phyloP scores from a whole-genome alignment of 768 basidiomycete genomes.

The Cantharellus cinnabarinus region DNA sequence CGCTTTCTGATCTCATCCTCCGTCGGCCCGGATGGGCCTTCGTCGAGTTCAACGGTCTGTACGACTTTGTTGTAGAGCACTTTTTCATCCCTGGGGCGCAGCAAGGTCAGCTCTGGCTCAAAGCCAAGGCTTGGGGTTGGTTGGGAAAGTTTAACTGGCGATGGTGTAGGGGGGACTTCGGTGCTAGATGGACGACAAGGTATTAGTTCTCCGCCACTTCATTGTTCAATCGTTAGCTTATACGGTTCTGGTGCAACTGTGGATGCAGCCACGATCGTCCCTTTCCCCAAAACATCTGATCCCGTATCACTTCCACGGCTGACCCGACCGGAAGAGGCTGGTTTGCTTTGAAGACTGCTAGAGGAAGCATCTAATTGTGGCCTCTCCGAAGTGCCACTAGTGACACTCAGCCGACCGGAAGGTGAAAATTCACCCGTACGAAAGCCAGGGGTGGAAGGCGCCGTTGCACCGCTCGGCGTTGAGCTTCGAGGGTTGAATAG shows the following conservation, averaged over 20 bases:
- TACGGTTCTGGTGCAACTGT: background rate
- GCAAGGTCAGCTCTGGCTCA: background rate
- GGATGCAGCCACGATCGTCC: background rate
- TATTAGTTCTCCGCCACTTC: background rate
- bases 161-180: background rate
- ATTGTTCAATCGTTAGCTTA: too few species aligned
- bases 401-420: slow-evolving; percentile 21
- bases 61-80: slow-evolving; percentile 72
- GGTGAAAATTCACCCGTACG: slow-evolving; percentile 23
- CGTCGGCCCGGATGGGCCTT: slow-evolving; percentile 27
- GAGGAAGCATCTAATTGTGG: too few species aligned
- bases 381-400: slow-evolving; percentile 9
- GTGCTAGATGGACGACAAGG: background rate
- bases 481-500: background rate
- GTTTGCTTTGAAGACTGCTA: slow-evolving; percentile 2
- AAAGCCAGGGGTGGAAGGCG: slow-evolving; percentile 7
- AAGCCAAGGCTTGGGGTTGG: background rate
- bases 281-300: background rate
- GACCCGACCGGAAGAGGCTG: background rate
- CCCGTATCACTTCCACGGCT: slow-evolving; percentile 4
- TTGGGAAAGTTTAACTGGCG: background rate
- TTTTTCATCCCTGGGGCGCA: slow-evolving; percentile 24
- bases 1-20: slow-evolving; percentile 64
- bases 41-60: slow-evolving; percentile 50
- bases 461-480: background rate